Percentiles rank a stretch among this genome's conserved stretches.
Conservation (phyloP, 345 rosid genomes). For the Salix udensis region DNA sequence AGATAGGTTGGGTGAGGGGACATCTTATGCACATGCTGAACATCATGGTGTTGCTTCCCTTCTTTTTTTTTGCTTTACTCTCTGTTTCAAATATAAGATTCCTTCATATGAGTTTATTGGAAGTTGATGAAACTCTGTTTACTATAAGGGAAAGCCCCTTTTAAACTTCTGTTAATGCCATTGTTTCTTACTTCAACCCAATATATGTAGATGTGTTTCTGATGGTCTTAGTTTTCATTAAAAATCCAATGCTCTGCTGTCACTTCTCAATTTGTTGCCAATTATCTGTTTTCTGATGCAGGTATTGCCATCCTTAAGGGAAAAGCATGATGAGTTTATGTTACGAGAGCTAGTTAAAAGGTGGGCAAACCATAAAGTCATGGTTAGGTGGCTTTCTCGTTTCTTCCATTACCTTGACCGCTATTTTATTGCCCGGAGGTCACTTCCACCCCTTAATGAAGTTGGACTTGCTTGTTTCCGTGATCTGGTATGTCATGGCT, state of each 20-base stretch:
- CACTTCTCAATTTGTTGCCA: background rate
- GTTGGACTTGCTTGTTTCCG: conserved; percentile 40
- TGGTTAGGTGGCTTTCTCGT: conserved; percentile 54
- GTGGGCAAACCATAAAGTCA: conserved; percentile 49
- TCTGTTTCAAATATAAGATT: background rate
- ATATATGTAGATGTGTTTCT: background rate
- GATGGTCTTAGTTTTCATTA: background rate
- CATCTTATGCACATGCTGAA: background rate
- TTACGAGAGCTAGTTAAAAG: conserved; percentile 49
- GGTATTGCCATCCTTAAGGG: conserved; percentile 45
- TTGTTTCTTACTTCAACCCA: background rate
- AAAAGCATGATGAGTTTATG: conserved; percentile 46
- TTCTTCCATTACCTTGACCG: conserved; percentile 54
- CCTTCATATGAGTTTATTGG: background rate
- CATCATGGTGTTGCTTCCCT: background rate
- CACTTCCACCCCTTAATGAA: conserved; percentile 41
- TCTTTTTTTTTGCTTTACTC: background rate
- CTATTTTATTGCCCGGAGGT: conserved; percentile 34
- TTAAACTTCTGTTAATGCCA: background rate
- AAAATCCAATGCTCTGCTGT: background rate
- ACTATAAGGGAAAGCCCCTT: background rate
- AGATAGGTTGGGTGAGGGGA: background rate
- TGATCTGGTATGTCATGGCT: conserved; percentile 22
- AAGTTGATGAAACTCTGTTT: background rate
- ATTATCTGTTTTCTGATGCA: conserved; percentile 8